Evolutionary conservation across 202 grass and related monocot genomes (phyloP), one percentile per base, ranked within the genome.

Genomic region (Saccharum hybrid): DNA sequence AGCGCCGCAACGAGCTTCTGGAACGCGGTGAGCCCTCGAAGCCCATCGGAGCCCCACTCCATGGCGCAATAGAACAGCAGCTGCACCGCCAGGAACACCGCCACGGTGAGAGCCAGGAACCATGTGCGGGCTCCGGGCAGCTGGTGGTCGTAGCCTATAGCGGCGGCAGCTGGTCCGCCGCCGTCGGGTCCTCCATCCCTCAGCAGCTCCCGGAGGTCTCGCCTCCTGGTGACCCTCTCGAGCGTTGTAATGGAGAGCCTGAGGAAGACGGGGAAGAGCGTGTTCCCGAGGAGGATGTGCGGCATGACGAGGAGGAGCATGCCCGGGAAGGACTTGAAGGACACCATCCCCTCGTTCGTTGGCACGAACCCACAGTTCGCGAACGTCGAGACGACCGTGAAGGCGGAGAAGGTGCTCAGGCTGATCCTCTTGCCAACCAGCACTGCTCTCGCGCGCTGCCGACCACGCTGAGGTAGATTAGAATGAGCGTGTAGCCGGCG

Each of bases 311-410:
- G n/a, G n/a, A n/a, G n/a, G n/a, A n/a, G n/a, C n/a, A n/a, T n/a
- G n/a, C n/a, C n/a, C n/a, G n/a, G n/a, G n/a, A n/a, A n/a, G n/a
- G n/a, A n/a, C n/a, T n/a, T n/a, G n/a, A n/a, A n/a, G n/a, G n/a
- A n/a, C n/a, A n/a, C n/a, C n/a, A n/a, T n/a, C n/a, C n/a, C 43
- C 63, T 97, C 86, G 74, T 94, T 97, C 3, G 84, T 97, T 13
- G 90, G 84, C 71, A 97, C 33, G 65, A 97, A 97, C 19, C 94
- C 89, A 39, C 89, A 87, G 77, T 97, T 97, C 0, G 91, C 13
- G 42, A 97, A 94, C 7, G 94, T 83, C 6, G 91, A 97, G 16
- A 86, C 83, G 22, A 91, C 76, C 21, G 71, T 90, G 90, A 94
- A 94, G 60, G 88, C 51, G 76, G 92, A 84, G 80, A 94, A 94